phyloP scores from a whole-genome alignment of 1,284 basidiomycete species.

The Ustilago cynodontis region DNA sequence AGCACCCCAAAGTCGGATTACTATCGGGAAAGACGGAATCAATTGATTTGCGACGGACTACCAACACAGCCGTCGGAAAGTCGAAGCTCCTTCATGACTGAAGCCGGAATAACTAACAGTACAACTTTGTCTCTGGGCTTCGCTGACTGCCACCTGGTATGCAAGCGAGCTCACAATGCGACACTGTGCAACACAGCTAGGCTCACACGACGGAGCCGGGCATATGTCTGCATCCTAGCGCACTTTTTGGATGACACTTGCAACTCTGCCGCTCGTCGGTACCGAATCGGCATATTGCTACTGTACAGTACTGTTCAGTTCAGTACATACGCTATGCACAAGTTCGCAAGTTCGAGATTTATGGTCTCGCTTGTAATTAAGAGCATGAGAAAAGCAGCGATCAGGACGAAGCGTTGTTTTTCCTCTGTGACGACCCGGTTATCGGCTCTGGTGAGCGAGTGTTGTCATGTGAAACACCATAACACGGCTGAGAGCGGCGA shows the following conservation, averaged over 20 bases:
- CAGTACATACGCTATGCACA: too few relatives aligned
- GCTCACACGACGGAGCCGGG: too few relatives aligned
- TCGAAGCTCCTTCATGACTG: too few relatives aligned
- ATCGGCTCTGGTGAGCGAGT: conserved; percentile 4
- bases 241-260: neutral
- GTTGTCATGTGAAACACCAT: conserved; percentile 18
- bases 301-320: too few relatives aligned
- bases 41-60: neutral
- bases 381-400: neutral
- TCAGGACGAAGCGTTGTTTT: neutral
- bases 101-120: too few relatives aligned
- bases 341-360: neutral
- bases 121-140: too few relatives aligned
- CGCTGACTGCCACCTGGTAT: neutral
- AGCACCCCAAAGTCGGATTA: neutral
- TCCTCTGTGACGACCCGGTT: neutral
- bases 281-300: neutral
- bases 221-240: too few relatives aligned
- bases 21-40: neutral
- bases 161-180: neutral
- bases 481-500: conserved; percentile 11
- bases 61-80: conserved; percentile 1
- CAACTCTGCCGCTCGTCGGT: neutral
- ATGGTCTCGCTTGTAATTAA: neutral
- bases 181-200: neutral